Evolutionary conservation across 306 rosid species (phyloP).

Genomic region (Hylodesmum podocarpum): DNA sequence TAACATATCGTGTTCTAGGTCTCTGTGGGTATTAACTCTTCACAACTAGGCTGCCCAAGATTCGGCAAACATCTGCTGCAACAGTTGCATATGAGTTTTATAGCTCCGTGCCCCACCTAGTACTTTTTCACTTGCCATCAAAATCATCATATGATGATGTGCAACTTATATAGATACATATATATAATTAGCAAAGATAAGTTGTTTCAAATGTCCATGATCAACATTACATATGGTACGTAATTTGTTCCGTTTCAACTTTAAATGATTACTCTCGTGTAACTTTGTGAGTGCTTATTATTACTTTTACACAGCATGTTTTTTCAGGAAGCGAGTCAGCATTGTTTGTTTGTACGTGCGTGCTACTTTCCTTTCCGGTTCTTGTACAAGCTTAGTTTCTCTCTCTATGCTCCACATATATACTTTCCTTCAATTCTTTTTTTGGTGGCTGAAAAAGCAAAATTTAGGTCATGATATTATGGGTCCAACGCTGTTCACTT

Average conservation of each 20-base stretch:
- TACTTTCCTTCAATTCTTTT: background rate
- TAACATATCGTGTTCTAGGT: conserved; percentile 19
- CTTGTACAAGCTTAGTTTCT: background rate
- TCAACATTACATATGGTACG: background rate
- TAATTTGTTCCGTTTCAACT: background rate
- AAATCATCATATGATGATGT: conserved; percentile 9
- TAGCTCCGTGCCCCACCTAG: conserved; percentile 17
- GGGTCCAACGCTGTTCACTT: background rate
- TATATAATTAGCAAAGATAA: background rate
- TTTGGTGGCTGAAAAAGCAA: background rate
- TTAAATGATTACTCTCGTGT: background rate
- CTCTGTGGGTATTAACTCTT: conserved; percentile 22
- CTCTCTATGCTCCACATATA: background rate
- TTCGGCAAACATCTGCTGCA: conserved; percentile 17
- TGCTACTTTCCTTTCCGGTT: conserved; percentile 3
- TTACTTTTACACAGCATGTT: background rate
- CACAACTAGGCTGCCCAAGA: background rate
- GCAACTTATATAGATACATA: background rate
- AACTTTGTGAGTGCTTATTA: background rate
- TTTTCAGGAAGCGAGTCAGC: conserved; percentile 1
- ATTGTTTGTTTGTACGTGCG: too few relatives aligned
- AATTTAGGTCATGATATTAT: background rate
- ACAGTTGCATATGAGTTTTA: conserved; percentile 28
- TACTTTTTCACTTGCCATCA: conserved; percentile 18
- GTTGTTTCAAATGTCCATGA: background rate